Base-by-base conservation (phyloP, 2,329 filamentous ascomycete species). In the Hypomyces perniciosus region DNA sequence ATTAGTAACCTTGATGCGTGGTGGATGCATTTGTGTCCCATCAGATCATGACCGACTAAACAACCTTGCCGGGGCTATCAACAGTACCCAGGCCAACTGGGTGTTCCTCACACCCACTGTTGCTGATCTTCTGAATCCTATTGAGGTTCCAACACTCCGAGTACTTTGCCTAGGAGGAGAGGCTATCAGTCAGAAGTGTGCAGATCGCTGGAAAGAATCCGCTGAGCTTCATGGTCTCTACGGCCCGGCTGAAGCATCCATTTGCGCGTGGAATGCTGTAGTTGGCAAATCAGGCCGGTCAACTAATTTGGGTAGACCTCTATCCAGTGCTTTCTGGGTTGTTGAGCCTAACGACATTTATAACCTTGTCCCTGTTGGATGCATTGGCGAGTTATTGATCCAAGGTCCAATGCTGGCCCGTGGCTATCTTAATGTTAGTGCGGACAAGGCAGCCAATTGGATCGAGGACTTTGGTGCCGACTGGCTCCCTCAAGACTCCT, bases 351-450 rank as follows among this genome's bases (percentile, higher is more conserved):
- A 55, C 9, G 42, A 57, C 5, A 27, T 46, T 31, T 33, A 54
- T 12, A 29, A 51, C 8, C 51, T 61, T 9, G 56, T 57, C 0
- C 50, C 59, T 3, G 49, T 60, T 44, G 50, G 54, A 7, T 48
- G 48, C 6, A 28, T 58, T 6, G 59, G 58, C 3, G 59, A 61
- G 39, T 51, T 60, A 4, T 45, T 60, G 2, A 56, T 61, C 31
- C 56, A 60, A 34, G 58, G 57, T 5, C 53, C 54, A 10, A 53
- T 56, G 8, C 54, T 61, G 10, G 56, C 59, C 3, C 50, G 59
- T 1, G 56, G 57, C 29, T 56, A 56, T 44, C 43, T 57, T 20
- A 47, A 48, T 8, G 46, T 52, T 13, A 28, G 12, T 9, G 39
- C 8, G 10, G 37, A 51, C 13, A 50, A 44, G 7, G 44, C 45